These are phyloP conservation scores for Gossypium ekmanianum DNA, from an alignment of 345 rosid species.

Conservation along the genomic window DNA sequence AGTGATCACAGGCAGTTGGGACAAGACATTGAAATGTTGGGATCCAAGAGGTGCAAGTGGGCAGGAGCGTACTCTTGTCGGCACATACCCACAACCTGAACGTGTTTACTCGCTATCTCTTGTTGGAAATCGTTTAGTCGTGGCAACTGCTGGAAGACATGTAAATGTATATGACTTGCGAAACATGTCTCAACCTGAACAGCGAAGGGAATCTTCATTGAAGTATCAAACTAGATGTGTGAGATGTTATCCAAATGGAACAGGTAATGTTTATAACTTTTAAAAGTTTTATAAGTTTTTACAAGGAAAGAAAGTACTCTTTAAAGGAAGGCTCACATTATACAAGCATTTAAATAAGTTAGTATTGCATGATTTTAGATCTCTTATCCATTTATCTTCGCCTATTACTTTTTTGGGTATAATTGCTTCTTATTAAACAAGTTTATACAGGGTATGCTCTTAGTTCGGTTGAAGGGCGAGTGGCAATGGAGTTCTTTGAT, in stretches of 20 bases:
- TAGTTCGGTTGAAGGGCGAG: slow-evolving; percentile 95
- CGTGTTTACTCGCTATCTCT: slow-evolving; percentile 92
- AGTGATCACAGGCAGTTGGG: slow-evolving; percentile 97
- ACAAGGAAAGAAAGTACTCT: not conserved
- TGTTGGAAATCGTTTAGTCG: slow-evolving; percentile 87
- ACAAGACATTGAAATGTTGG: slow-evolving; percentile 89
- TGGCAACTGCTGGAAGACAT: slow-evolving; percentile 95
- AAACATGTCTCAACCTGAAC: slow-evolving; percentile 97
- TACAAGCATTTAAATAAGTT: not conserved
- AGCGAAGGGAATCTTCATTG: slow-evolving; percentile 85
- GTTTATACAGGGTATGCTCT: slow-evolving; percentile 86
- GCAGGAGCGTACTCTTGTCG: slow-evolving; percentile 74
- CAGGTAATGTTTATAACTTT: slow-evolving; percentile 40
- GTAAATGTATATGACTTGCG: slow-evolving; percentile 90
- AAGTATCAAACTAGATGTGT: slow-evolving; percentile 96
- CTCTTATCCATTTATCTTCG: not conserved
- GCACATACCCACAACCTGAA: slow-evolving; percentile 84
- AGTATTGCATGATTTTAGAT: not conserved
- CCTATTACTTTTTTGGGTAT: not conserved
- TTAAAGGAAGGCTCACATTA: not conserved
- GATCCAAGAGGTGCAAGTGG: slow-evolving; percentile 99
- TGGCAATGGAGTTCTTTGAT: slow-evolving; percentile 95
- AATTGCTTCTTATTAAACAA: slow-evolving; percentile 12
- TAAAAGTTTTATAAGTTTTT: not conserved
- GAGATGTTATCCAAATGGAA: slow-evolving; percentile 92